Conservation (phyloP, 345 rosid genomes). For the Excoecaria agallocha region DNA sequence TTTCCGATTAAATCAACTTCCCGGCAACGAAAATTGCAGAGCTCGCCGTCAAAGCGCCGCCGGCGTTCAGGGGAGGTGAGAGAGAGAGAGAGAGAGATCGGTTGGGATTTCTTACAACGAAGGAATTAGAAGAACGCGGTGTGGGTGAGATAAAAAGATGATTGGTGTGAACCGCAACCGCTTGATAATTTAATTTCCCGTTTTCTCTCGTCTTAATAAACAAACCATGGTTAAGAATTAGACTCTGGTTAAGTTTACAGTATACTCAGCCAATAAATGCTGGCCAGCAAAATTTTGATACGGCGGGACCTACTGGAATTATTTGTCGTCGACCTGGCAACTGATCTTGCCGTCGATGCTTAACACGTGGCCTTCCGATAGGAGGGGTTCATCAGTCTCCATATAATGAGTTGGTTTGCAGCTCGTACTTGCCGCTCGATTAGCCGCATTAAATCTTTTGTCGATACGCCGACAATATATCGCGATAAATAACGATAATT, state of each 20-base stretch:
- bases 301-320: constrained; percentile 20
- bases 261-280: constrained; percentile 31
- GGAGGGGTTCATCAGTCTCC: neutral
- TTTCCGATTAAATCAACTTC: constrained; percentile 9
- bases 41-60: constrained; percentile 19
- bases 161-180: constrained; percentile 26
- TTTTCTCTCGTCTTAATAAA: constrained; percentile 10
- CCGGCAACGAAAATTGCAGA: constrained; percentile 1
- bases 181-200: constrained; percentile 2
- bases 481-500: constrained; percentile 28
- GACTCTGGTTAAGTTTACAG: constrained; percentile 15
- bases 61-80: constrained; percentile 8
- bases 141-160: neutral
- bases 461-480: constrained; percentile 53
- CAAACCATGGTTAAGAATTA: constrained; percentile 21
- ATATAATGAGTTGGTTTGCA: neutral
- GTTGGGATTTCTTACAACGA: neutral
- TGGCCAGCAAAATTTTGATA: constrained; percentile 29
- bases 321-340: constrained; percentile 27
- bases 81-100: neutral
- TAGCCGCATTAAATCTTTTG: neutral
- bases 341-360: neutral
- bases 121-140: neutral
- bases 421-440: constrained; percentile 18
- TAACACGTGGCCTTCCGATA: constrained; percentile 3